A percentile compares a stretch with the other conserved stretches of the same genome.
Conservation (phyloP, 768 basidiomycete genomes). For the Boletales sp. region DNA sequence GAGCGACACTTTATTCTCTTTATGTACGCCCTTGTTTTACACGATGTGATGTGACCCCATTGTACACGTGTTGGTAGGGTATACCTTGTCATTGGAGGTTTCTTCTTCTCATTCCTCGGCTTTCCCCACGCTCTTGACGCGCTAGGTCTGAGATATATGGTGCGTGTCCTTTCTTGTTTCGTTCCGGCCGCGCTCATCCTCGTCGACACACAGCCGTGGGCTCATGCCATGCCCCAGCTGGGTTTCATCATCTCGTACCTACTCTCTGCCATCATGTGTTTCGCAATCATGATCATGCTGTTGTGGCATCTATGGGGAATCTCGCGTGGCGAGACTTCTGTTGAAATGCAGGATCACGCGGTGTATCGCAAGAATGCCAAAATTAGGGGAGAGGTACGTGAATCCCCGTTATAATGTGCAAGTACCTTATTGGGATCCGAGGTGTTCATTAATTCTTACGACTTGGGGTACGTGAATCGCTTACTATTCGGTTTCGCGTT, state of each 20-base stretch:
- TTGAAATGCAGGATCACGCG: constrained; percentile 86
- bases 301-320: constrained; percentile 73
- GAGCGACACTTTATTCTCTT: constrained; percentile 96
- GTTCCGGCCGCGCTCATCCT: background rate
- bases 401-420: background rate
- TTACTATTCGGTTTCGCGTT: background rate
- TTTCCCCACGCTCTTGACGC: constrained; percentile 57
- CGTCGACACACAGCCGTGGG: constrained; percentile 42
- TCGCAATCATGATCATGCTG: constrained; percentile 72
- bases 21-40: constrained; percentile 52
- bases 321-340: constrained; percentile 75
- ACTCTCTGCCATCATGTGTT: constrained; percentile 66
- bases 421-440: constrained; percentile 23
- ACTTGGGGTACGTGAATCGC: constrained; percentile 60
- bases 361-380: constrained; percentile 70
- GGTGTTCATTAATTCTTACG: constrained; percentile 88
- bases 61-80: constrained; percentile 41
- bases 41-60: background rate
- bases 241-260: constrained; percentile 75
- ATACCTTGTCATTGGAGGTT: constrained; percentile 74
- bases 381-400: constrained; percentile 61
- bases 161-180: constrained; percentile 22
- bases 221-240: constrained; percentile 60
- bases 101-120: constrained; percentile 60
- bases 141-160: constrained; percentile 49